Conservation (phyloP, 257 asterid species). For the Salvia miltiorrhiza region DNA sequence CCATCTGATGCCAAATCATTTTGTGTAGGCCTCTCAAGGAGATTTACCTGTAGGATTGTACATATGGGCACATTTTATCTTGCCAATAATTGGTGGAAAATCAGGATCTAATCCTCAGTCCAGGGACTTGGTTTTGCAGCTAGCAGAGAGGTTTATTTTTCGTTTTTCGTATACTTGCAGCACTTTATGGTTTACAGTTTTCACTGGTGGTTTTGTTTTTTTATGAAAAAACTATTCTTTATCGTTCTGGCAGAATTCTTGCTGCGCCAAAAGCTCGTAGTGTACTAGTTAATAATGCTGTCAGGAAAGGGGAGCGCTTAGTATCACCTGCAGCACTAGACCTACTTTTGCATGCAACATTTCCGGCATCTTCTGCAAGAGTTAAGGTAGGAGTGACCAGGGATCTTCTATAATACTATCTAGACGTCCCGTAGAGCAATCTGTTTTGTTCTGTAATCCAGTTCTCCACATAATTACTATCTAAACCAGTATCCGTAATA, state of each 20-base stretch:
- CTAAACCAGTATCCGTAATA: constrained; percentile 20
- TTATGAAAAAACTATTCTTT: not conserved
- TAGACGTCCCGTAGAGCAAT: not conserved
- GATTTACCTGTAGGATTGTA: constrained; percentile 77
- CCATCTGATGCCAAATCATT: constrained; percentile 15
- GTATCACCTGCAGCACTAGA: constrained; percentile 74
- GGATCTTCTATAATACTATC: not conserved
- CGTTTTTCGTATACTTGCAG: not conserved
- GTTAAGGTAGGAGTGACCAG: constrained; percentile 53
- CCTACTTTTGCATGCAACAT: constrained; percentile 53
- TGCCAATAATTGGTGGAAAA: constrained; percentile 75
- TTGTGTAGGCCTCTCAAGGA: constrained; percentile 64
- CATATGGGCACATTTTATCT: constrained; percentile 63
- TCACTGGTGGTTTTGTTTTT: not conserved
- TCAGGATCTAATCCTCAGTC: constrained; percentile 66
- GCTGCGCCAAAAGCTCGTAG: constrained; percentile 71
- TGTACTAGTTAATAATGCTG: constrained; percentile 60
- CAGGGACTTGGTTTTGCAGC: constrained; percentile 80
- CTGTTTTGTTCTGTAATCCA: not conserved
- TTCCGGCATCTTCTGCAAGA: constrained; percentile 64
- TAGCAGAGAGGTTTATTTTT: constrained; percentile 60
- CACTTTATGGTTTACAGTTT: not conserved
- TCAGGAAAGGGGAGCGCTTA: constrained; percentile 74
- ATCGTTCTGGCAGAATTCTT: constrained; percentile 47
- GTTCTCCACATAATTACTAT: not conserved